Base-by-base conservation (phyloP, 2,329 filamentous ascomycete genomes). In the Hymenotorrendiella dingleyae region DNA sequence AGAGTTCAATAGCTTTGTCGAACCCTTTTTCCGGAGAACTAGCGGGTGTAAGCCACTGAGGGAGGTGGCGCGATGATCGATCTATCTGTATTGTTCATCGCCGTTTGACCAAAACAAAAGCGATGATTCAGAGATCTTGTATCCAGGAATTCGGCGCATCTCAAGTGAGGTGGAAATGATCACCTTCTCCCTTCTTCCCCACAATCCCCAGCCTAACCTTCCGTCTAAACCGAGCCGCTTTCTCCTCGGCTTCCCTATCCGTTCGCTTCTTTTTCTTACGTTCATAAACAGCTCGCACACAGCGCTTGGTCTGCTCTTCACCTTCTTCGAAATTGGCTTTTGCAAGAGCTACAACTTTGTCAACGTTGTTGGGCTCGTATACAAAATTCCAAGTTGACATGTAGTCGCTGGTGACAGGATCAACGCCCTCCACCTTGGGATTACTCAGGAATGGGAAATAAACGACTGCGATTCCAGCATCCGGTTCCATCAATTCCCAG, bases 321-420 rank as follows among this genome's bases (percentile, higher is more conserved):
- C 91, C 89, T 61, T 94, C 87, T 5, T 78, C 72, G 54, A 88
- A 98, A 64, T 98, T 98, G 9, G 87, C 87, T 42, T 80, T 74
- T 1, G 93, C 90, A 21, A 98, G 73, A 4, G 76, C 73, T 2
- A 95, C 84, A 0, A 94, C 88, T 20, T 78, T 77, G 54, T 97
- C 90, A 40, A 98, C 81, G 63, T 98, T 84, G 44, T 93, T 82
- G 0, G 89, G 83, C 2, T 86, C 94, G 63, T 97, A 98, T 22
- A 96, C 82, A 61, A 97, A 97, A 61, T 98, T 98, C 93, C 93
- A 98, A 0, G 93, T 98, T 54, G 81, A 87, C 70, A 97, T 80
- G 64, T 89, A 97, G 47, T 95, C 88, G 40, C 79, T 85, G 2
- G 76, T 78, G 19, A 82, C 80, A 0, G 93, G 93, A 53, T 95